Conservation (phyloP, 2,329 filamentous ascomycete species). For the Cadophora sp. region DNA sequence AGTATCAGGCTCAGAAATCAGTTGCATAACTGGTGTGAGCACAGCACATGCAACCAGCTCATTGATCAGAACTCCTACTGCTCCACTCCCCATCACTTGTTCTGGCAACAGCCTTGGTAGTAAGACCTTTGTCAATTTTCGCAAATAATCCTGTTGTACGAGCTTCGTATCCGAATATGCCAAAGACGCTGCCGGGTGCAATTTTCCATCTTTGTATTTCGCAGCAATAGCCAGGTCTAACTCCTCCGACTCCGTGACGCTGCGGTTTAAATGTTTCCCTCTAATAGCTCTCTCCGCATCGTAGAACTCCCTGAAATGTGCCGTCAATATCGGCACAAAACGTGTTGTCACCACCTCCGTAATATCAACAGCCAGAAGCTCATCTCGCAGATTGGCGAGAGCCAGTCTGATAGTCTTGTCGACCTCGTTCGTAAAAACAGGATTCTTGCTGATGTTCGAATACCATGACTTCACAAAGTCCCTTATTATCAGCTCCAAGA, state of each 20-base stretch:
- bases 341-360: conserved; percentile 83
- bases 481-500: conserved; percentile 77
- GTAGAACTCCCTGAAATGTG: conserved; percentile 89
- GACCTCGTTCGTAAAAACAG: conserved; percentile 84
- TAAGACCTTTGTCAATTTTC: conserved; percentile 74
- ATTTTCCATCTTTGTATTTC: conserved; percentile 86
- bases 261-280: conserved; percentile 85
- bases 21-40: conserved; percentile 78
- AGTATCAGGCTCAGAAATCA: conserved; percentile 89
- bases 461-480: conserved; percentile 95
- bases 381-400: conserved; percentile 73
- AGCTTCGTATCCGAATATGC: conserved; percentile 84
- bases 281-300: conserved; percentile 87
- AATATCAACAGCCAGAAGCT: conserved; percentile 77
- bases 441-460: conserved; percentile 79
- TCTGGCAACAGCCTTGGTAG: conserved; percentile 78
- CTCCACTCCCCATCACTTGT: conserved; percentile 77
- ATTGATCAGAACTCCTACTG: conserved; percentile 80
- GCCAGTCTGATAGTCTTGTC: conserved; percentile 80
- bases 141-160: conserved; percentile 87
- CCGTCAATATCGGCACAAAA: conserved; percentile 86
- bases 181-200: conserved; percentile 86
- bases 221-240: conserved; percentile 93
- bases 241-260: conserved; percentile 95
- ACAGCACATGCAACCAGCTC: conserved; percentile 96